phyloP scores from a whole-genome alignment of 2,329 filamentous ascomycete genomes.

The Aspergillus vadensis region DNA sequence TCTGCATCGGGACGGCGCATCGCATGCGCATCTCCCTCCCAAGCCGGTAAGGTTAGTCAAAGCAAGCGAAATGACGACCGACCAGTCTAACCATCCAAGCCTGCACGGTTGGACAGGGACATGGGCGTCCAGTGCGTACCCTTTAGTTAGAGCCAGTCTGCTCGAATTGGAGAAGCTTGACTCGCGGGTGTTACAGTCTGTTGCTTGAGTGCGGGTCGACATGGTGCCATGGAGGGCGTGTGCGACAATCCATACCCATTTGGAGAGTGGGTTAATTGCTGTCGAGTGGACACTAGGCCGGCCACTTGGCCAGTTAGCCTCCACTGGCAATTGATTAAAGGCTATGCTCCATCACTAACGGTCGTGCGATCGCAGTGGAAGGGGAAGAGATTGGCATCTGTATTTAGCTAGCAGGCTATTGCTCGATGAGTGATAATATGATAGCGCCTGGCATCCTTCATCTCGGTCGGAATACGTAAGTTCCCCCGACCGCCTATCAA shows the following conservation, averaged over 20 bases:
- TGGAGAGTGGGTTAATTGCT: slow-evolving; percentile 1
- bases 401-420: not conserved
- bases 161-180: not conserved
- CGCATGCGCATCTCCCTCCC: not conserved
- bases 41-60: not conserved
- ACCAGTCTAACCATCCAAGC: not conserved
- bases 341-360: not conserved
- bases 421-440: not conserved
- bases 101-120: slow-evolving; percentile 2
- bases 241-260: slow-evolving; percentile 1
- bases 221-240: slow-evolving; percentile 3
- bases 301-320: not conserved
- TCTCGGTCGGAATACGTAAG: not conserved
- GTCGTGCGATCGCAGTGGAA: not conserved
- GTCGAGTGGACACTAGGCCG: not conserved
- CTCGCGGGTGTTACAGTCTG: not conserved
- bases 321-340: not conserved
- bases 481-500: not conserved
- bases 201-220: slow-evolving; percentile 2
- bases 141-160: not conserved
- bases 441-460: not conserved
- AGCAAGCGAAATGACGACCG: slow-evolving; percentile 7
- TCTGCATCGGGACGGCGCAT: not conserved
- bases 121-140: not conserved
- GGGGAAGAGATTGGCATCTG: not conserved